phyloP scores from a whole-genome alignment of 306 rosid genomes.

The Vigna trinervia region DNA sequence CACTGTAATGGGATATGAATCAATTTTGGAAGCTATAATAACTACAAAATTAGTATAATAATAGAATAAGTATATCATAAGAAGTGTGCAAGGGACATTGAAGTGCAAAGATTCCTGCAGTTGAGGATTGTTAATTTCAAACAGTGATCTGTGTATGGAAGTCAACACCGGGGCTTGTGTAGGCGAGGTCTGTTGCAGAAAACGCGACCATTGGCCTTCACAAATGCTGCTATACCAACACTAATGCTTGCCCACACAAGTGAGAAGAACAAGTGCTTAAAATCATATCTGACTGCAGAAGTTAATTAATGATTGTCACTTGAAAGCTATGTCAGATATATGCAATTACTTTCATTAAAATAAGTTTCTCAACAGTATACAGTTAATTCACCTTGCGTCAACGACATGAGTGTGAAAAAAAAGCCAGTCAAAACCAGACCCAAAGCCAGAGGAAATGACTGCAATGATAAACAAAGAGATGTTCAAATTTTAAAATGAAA shows the following conservation, averaged over 20 bases:
- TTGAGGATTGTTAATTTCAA: background rate
- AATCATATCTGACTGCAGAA: conserved; percentile 66
- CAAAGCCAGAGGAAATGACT: conserved; percentile 85
- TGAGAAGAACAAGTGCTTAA: conserved; percentile 75
- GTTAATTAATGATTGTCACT: conserved; percentile 4
- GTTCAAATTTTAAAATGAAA: conserved; percentile 19
- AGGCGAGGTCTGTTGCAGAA: conserved; percentile 87
- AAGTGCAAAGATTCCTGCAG: conserved; percentile 28
- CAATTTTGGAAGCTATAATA: conserved; percentile 37
- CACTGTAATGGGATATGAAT: conserved; percentile 30
- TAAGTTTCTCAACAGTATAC: background rate
- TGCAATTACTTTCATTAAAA: background rate
- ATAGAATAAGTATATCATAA: conserved; percentile 40
- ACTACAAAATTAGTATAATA: conserved; percentile 37
- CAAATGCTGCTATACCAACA: conserved; percentile 72
- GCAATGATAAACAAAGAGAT: conserved; percentile 45
- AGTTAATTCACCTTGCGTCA: conserved; percentile 72
- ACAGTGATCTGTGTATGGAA: conserved; percentile 4
- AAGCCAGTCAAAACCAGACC: conserved; percentile 69
- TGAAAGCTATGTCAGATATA: background rate
- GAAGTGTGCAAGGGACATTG: conserved; percentile 29
- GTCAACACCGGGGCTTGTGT: conserved; percentile 66
- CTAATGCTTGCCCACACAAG: conserved; percentile 80
- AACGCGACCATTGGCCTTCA: conserved; percentile 77
- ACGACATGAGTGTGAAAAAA: conserved; percentile 69